Evolutionary conservation across 2,329 filamentous ascomycete species (phyloP).

Genomic region (Aspergillus tanneri): DNA sequence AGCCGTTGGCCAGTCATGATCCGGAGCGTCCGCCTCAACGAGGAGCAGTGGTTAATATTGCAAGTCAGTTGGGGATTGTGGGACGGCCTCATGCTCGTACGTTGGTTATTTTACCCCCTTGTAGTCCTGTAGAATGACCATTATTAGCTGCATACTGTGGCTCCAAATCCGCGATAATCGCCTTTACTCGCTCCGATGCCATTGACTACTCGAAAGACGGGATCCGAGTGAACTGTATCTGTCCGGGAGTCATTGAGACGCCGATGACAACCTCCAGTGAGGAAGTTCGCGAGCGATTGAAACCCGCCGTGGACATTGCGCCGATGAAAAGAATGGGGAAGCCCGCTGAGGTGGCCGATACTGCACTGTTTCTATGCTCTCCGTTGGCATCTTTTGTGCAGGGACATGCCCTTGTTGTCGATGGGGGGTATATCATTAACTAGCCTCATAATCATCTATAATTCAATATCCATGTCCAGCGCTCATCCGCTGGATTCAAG

Average conservation of each 20-base stretch:
- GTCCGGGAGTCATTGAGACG: slow-evolving; percentile 49
- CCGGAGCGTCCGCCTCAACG: slow-evolving; percentile 38
- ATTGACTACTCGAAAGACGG: slow-evolving; percentile 53
- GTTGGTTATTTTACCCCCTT: slow-evolving; percentile 21
- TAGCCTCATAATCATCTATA: no score
- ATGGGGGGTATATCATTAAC: slow-evolving; percentile 53
- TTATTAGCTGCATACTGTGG: slow-evolving; percentile 55
- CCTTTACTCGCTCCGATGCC: slow-evolving; percentile 57
- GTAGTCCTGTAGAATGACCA: not conserved
- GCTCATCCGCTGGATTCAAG: no score
- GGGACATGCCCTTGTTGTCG: slow-evolving; percentile 54
- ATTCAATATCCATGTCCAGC: no score
- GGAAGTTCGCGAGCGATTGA: slow-evolving; percentile 43
- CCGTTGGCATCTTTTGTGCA: slow-evolving; percentile 53
- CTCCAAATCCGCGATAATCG: slow-evolving; percentile 59
- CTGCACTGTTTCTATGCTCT: slow-evolving; percentile 52
- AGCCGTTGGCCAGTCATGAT: slow-evolving; percentile 43
- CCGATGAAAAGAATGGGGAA: slow-evolving; percentile 55
- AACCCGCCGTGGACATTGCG: slow-evolving; percentile 47
- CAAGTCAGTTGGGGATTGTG: slow-evolving; percentile 55
- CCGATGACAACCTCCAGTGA: slow-evolving; percentile 47
- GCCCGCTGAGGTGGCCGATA: slow-evolving; percentile 52
- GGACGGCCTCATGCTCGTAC: slow-evolving; percentile 47
- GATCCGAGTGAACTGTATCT: slow-evolving; percentile 37
- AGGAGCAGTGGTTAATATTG: slow-evolving; percentile 54